These are phyloP conservation scores for Phascolomyces articulosus DNA, from an alignment of 371 early-diverging fungal genomes.

Conservation along the genomic window DNA sequence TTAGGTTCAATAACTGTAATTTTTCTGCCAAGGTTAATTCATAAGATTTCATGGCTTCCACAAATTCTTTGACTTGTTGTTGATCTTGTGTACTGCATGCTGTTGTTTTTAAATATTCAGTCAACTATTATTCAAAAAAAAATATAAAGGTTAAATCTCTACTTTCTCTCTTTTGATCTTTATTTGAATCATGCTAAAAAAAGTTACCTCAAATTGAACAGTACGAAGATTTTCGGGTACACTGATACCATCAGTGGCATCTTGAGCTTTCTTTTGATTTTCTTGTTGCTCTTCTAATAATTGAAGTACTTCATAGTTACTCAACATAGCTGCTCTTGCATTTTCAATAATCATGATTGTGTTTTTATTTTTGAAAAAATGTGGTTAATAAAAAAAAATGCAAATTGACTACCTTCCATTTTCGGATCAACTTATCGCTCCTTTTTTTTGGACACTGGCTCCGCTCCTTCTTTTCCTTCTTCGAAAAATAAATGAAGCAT, in stretches of 20 bases:
- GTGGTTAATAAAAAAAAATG: constrained; percentile 4
- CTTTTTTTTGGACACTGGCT: too few species aligned
- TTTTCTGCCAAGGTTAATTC: constrained; percentile 64
- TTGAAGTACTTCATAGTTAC: constrained; percentile 63
- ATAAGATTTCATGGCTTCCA: constrained; percentile 37
- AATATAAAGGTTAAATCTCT: neutral
- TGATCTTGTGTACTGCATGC: constrained; percentile 55
- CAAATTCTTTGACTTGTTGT: constrained; percentile 43
- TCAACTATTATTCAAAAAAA: constrained; percentile 28
- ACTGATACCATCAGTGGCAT: constrained; percentile 24
- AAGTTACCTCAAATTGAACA: constrained; percentile 60
- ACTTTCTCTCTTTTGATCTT: neutral
- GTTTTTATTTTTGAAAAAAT: neutral
- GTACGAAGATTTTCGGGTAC: constrained; percentile 65
- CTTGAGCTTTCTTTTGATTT: constrained; percentile 40
- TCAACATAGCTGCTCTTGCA: constrained; percentile 57
- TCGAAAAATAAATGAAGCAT: too few species aligned
- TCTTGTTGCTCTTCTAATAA: constrained; percentile 55
- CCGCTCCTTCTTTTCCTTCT: too few species aligned
- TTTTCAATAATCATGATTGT: constrained; percentile 60
- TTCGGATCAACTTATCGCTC: too few species aligned
- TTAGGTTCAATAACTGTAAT: constrained; percentile 63
- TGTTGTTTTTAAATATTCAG: constrained; percentile 50
- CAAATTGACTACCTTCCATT: constrained; percentile 7
- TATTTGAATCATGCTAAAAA: neutral